These are phyloP conservation scores for Microthlaspi erraticum DNA, from an alignment of 345 rosid species.

Conservation along the genomic window DNA sequence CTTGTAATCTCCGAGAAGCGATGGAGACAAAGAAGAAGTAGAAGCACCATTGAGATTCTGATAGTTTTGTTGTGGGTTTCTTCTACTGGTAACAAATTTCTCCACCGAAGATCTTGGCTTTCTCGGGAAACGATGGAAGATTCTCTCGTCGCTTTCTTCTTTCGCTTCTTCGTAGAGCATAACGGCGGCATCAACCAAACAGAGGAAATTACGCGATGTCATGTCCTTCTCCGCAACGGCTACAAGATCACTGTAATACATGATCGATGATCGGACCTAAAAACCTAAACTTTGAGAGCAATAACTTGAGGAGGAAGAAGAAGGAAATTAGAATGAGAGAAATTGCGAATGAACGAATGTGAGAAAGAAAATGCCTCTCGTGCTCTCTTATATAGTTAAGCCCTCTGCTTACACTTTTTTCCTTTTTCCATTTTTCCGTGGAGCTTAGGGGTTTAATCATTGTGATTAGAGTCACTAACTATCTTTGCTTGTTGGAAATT, in stretches of 20 bases:
- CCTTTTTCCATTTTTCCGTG: background rate
- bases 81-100: background rate
- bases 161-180: background rate
- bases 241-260: background rate
- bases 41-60: background rate
- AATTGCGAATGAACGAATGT: background rate
- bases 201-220: background rate
- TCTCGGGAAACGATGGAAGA: background rate
- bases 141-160: background rate
- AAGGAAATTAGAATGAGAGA: background rate
- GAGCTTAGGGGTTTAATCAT: background rate
- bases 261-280: background rate
- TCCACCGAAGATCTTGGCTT: background rate
- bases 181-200: background rate
- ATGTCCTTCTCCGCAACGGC: background rate
- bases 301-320: background rate
- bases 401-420: background rate
- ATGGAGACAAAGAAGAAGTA: background rate
- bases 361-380: background rate
- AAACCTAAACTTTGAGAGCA: background rate
- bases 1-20: background rate
- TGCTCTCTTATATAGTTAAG: background rate
- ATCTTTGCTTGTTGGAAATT: background rate
- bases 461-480: too few species aligned
- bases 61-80: too few species aligned